Percentiles rank a stretch among this genome's conserved stretches.
These are phyloP conservation scores for Blastomyces emzantsi DNA, from an alignment of 2,329 filamentous ascomycete genomes.

Conservation along the genomic window DNA sequence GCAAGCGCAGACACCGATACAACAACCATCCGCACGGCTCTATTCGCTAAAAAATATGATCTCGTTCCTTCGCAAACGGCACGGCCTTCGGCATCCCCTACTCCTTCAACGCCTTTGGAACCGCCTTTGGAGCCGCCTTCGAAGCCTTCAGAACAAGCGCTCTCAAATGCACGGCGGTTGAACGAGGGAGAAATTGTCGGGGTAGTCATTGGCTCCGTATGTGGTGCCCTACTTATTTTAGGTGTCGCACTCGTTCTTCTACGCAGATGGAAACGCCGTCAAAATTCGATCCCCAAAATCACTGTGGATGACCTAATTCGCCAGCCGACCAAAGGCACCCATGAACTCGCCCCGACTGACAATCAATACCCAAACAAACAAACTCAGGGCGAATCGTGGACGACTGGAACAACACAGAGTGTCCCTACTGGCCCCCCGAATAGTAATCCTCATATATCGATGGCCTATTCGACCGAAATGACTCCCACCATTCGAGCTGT, in stretches of 20 bases:
- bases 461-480: not conserved
- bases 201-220: conserved; percentile 18
- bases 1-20: conserved; percentile 18
- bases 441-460: not conserved
- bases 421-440: not conserved
- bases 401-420: not conserved
- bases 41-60: conserved; percentile 24
- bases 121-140: not conserved
- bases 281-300: conserved; percentile 1
- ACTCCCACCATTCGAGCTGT: not conserved
- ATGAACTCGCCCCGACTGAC: not conserved
- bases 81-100: not conserved
- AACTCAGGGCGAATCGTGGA: not conserved
- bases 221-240: conserved; percentile 11
- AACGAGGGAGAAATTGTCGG: conserved; percentile 20
- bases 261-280: not conserved
- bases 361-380: not conserved
- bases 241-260: conserved; percentile 7
- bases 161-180: conserved; percentile 9
- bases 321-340: not conserved
- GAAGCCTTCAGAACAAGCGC: not conserved
- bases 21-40: conserved; percentile 17
- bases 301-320: conserved; percentile 1
- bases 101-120: not conserved
- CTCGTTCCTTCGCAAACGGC: conserved; percentile 10